Evolutionary conservation across 495 filamentous ascomycete genomes (phyloP), one percentile per base, ranked within the genome.

Genomic region (Articulospora tetracladia): DNA sequence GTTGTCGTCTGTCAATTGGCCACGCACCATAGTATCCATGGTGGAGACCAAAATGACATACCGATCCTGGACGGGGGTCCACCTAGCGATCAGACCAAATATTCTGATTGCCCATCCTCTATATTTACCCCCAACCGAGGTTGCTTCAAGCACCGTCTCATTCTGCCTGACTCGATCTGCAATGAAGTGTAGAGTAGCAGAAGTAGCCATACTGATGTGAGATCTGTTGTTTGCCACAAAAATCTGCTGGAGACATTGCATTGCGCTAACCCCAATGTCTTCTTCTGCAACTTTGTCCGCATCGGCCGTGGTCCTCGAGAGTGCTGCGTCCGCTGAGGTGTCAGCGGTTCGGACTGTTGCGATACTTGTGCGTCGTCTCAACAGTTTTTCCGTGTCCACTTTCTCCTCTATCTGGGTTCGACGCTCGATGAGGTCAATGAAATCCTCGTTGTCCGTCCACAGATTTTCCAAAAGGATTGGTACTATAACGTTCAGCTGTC

Each of bases 41-140:
- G 88, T 79, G 0, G 87, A 87, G 36, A 92, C 81, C 46, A 96
- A 75, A 53, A 96, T 93, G 28, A 92, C 82, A 75, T 91, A 96
- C 28, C 93, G 90, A 68, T 94, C 88, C 62, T 95, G 92, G 10
- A 97, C 93, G 0, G 93, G 91, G 26, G 91, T 88, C 91, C 91
- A 96, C 55, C 85, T 82, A 48, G 88, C 84, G 26, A 88, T 79
- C 61, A 92, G 76, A 65, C 89, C 84, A 63, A 94, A 87, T 57
- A 96, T 77, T 56, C 86, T 87, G 39, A 87, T 86, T 6, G 89
- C 83, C 93, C 93, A 97, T 53, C 79, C 86, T 56, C 77, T 76
- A 65, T 74, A 72, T 49, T 73, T 69, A 30, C 71, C 70, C 24
- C 62, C 62, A 53, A 69, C 63, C 15, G 60, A 51, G 27, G 68